phyloP scores from a whole-genome alignment of 495 filamentous ascomycete genomes.

The Thozetella sp. region DNA sequence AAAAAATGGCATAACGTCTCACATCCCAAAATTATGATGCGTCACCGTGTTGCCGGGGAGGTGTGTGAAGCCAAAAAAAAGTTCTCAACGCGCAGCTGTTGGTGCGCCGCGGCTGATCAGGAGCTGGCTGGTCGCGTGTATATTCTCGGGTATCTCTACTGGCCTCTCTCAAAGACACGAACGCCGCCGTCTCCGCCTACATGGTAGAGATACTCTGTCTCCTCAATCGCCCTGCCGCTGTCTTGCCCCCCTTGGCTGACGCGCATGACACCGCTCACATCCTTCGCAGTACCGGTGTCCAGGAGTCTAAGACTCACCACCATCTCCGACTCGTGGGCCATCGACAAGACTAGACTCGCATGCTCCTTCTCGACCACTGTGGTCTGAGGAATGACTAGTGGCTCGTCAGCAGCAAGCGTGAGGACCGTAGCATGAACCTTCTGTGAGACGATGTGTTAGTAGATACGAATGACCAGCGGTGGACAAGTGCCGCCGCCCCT shows the following conservation, averaged over 20 bases:
- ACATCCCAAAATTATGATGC: constrained; percentile 2
- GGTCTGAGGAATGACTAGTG: constrained; percentile 57
- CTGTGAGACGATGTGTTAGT: constrained; percentile 27
- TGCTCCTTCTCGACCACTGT: constrained; percentile 73
- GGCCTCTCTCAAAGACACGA: constrained; percentile 77
- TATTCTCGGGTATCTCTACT: constrained; percentile 17
- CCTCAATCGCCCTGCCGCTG: constrained; percentile 36
- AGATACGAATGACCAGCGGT: neutral
- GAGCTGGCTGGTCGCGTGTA: neutral
- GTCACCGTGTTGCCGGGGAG: constrained; percentile 4
- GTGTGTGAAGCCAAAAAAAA: neutral
- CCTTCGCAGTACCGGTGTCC: constrained; percentile 82
- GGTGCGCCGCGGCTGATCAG: too few relatives aligned
- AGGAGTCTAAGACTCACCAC: constrained; percentile 72
- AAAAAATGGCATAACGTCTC: constrained; percentile 30
- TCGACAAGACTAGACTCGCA: constrained; percentile 64
- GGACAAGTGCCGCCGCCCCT: too few relatives aligned
- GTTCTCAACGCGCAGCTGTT: too few relatives aligned
- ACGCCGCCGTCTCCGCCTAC: constrained; percentile 78
- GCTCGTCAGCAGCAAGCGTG: constrained; percentile 68
- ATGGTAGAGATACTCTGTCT: constrained; percentile 80
- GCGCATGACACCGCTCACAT: constrained; percentile 88
- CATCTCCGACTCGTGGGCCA: constrained; percentile 74
- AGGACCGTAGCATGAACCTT: constrained; percentile 63
- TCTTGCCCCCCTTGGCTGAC: constrained; percentile 58